Evolutionary conservation across 176 grass and related monocot genomes (phyloP).

Genomic region (Carex scoparia): DNA sequence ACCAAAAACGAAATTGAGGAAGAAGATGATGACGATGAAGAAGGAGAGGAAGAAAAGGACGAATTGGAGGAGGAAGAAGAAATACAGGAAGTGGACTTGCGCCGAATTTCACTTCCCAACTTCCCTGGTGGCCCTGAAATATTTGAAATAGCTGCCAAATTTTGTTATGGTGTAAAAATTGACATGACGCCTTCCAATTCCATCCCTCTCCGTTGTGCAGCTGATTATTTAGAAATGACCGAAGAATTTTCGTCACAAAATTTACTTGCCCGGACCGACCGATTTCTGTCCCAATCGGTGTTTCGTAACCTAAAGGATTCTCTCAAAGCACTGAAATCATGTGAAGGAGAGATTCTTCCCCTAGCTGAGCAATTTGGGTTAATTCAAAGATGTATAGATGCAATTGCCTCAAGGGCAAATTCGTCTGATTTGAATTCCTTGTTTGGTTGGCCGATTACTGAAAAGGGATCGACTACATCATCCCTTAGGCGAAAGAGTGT

Average conservation of each 20-base stretch:
- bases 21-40: conserved; percentile 13
- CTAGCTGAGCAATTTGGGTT: conserved; percentile 67
- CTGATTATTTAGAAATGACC: conserved; percentile 75
- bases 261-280: conserved; percentile 69
- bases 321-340: conserved; percentile 70
- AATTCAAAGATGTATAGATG: conserved; percentile 65
- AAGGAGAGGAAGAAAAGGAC: conserved; percentile 38
- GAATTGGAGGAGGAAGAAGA: conserved; percentile 51
- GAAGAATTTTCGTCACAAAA: conserved; percentile 86
- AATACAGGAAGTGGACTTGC: conserved; percentile 50
- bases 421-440: conserved; percentile 59
- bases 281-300: conserved; percentile 58
- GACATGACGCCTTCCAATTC: conserved; percentile 70
- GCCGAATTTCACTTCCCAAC: conserved; percentile 62
- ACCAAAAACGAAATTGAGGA: conserved; percentile 10
- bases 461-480: conserved; percentile 35
- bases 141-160: conserved; percentile 89
- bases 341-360: conserved; percentile 54
- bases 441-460: conserved; percentile 77
- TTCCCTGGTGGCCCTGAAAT: conserved; percentile 75
- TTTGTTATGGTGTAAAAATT: conserved; percentile 97
- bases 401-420: conserved; percentile 58
- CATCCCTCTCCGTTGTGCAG: conserved; percentile 69
- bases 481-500: conserved; percentile 17
- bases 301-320: conserved; percentile 67